Base-by-base conservation (phyloP, 257 asterid species). In the Penstemon eatonii region DNA sequence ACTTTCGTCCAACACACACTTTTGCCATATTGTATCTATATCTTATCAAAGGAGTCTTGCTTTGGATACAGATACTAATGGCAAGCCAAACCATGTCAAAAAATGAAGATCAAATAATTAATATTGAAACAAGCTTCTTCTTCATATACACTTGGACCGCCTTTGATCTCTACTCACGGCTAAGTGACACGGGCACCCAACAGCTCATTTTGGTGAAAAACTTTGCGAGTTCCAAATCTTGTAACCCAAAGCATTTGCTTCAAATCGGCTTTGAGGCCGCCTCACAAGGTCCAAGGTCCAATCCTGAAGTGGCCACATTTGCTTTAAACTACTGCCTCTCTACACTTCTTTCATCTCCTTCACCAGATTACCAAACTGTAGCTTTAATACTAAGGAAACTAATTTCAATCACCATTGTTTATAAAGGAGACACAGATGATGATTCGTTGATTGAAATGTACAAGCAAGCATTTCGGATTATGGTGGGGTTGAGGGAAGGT, bases 401-500 rank as follows among this genome's bases (percentile, higher is more conserved):
- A 39, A 83, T 92, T 15, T 78, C 83, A n/a, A 61, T 78, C 9
- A 68, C 81, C 73, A 81, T 82, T 56, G 56, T 77, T 50, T 80
- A 81, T 9, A 84, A 76, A 70, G 89, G 82, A 52, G 89, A 79
- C 37, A 71, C 80, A 6, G 88, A 81, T 18, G 89, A 88, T 5
- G 95, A 87, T 54, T 75, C 86, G 8, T 76, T 82, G 7, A 73
- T 79, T 9, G 90, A 84, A 67, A 75, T 71, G 71, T 92, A 92
- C 81, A 88, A 78, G 82, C 91, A 86, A 74, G 97, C 93, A 6
- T 78, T 82, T 68, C 69, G 96, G 65, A 86, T 90, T 36, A 90
- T 92, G 98, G 96, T 92, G 71, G 98, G 98, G 13, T 61, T 92
- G 80, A 86, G 67, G 81, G 98, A 90, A 69, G 97, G 94, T 56